Percentiles rank a stretch among this genome's conserved stretches.
phyloP scores from a whole-genome alignment of 106 monocot species.

The Dioscorea dumetorum region DNA sequence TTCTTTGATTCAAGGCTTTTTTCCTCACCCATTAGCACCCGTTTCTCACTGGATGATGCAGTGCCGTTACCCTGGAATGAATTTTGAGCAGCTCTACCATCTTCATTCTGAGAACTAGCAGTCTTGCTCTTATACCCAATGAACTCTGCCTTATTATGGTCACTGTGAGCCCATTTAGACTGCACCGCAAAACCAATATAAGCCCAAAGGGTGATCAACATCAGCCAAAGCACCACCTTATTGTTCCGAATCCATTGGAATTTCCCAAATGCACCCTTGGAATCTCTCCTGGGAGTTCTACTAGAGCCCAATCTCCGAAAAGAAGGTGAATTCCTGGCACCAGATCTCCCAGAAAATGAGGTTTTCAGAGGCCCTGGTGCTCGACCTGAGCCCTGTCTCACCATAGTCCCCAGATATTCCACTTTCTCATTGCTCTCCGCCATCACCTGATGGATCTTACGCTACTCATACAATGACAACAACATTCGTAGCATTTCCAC shows the following conservation, averaged over 20 bases:
- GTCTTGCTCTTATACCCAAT: conserved; percentile 35
- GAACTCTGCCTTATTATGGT: conserved; percentile 39
- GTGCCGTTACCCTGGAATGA: conserved; percentile 7
- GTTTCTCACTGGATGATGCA: conserved; percentile 7
- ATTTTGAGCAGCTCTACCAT: conserved; percentile 6
- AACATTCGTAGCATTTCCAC: background rate
- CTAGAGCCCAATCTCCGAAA: conserved; percentile 30
- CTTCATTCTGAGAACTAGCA: conserved; percentile 6
- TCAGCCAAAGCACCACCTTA: conserved; percentile 53
- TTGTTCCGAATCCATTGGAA: conserved; percentile 53
- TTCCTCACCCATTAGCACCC: conserved; percentile 8
- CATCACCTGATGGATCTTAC: conserved; percentile 20
- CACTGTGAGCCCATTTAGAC: conserved; percentile 74
- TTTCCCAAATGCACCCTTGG: conserved; percentile 10
- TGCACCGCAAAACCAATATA: conserved; percentile 76
- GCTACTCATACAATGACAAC: background rate
- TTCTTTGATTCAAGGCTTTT: conserved; percentile 9
- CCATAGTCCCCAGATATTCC: conserved; percentile 28
- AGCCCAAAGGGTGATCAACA: conserved; percentile 61
- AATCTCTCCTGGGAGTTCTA: conserved; percentile 52
- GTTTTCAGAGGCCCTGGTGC: conserved; percentile 39
- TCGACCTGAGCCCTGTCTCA: conserved; percentile 23
- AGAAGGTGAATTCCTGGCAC: conserved; percentile 50
- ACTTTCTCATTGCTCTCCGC: conserved; percentile 28
- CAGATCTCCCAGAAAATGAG: conserved; percentile 44